Conservation (phyloP, 2,329 filamentous ascomycete genomes). For the Knoxdaviesia capensis region DNA sequence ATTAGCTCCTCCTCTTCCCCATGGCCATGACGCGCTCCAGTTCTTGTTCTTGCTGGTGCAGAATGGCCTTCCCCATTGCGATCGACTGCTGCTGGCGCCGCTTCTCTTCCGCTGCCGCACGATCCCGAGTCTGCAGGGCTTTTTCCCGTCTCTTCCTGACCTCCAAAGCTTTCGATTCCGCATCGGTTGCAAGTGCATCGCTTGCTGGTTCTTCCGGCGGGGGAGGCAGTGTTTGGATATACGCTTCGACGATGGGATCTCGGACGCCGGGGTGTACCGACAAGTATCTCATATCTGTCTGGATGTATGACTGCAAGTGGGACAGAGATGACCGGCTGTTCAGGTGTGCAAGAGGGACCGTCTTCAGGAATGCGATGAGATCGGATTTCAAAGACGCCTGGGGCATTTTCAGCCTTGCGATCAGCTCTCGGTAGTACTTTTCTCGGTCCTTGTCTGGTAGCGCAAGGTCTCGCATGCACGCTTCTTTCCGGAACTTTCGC, state of each 20-base stretch:
- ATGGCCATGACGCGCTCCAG: constrained; percentile 50
- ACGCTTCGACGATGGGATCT: constrained; percentile 44
- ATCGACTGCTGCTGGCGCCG: constrained; percentile 36
- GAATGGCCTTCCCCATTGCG: constrained; percentile 35
- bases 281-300: constrained; percentile 50
- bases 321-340: constrained; percentile 36
- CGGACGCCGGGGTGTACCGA: constrained; percentile 40
- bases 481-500: constrained; percentile 68
- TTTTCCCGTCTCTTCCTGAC: constrained; percentile 39
- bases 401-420: constrained; percentile 45
- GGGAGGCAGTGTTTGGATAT: constrained; percentile 42
- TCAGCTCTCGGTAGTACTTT: constrained; percentile 58
- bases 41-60: constrained; percentile 48
- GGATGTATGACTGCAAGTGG: constrained; percentile 38
- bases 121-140: constrained; percentile 45
- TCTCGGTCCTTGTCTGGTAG: constrained; percentile 61
- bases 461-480: constrained; percentile 54
- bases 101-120: constrained; percentile 41
- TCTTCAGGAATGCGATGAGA: constrained; percentile 42
- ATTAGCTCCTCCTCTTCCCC: constrained; percentile 43
- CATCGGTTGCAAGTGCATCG: constrained; percentile 27
- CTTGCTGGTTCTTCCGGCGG: constrained; percentile 18
- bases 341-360: constrained; percentile 34
- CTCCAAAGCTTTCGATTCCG: constrained; percentile 24
- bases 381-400: constrained; percentile 49